Evolutionary conservation across 352 stramenopile genomes (phyloP).

Genomic region (Phytophthora parvispora): DNA sequence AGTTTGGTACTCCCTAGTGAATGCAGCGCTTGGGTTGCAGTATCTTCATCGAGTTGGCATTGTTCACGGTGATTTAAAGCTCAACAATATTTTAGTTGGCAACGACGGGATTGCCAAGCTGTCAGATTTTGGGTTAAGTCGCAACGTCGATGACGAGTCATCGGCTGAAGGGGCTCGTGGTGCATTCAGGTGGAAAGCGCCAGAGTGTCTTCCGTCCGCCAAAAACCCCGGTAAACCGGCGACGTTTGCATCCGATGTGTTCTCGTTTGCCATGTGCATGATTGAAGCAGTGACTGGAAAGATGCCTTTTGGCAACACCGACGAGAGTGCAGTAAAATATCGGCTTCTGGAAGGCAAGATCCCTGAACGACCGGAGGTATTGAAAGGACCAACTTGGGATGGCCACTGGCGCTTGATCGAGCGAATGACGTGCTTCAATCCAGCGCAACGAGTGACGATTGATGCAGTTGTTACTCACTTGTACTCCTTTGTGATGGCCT

Average conservation of each 20-base stretch:
- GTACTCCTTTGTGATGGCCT: not conserved
- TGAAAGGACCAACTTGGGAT: not conserved
- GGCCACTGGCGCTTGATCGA: not conserved
- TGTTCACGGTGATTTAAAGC: not conserved
- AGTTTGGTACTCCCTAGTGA: not conserved
- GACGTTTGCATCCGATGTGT: not conserved
- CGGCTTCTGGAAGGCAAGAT: not conserved
- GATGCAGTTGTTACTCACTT: not conserved
- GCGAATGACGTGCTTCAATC: not conserved
- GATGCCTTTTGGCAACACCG: not conserved
- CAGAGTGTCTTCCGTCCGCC: not conserved
- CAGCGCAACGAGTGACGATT: not conserved
- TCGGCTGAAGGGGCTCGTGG: not conserved
- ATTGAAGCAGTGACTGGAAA: not conserved
- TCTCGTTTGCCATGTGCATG: not conserved
- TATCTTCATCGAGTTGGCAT: not conserved
- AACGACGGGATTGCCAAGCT: not conserved
- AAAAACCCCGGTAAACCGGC: not conserved
- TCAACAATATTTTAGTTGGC: not conserved
- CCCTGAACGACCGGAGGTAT: not conserved
- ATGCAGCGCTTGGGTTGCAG: not conserved
- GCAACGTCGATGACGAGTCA: not conserved
- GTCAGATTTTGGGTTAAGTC: not conserved
- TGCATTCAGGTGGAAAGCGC: not conserved
- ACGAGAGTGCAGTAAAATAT: not conserved